Base-by-base conservation (phyloP, 1,139 yeast species). In the Kluyveromyces sp. region DNA sequence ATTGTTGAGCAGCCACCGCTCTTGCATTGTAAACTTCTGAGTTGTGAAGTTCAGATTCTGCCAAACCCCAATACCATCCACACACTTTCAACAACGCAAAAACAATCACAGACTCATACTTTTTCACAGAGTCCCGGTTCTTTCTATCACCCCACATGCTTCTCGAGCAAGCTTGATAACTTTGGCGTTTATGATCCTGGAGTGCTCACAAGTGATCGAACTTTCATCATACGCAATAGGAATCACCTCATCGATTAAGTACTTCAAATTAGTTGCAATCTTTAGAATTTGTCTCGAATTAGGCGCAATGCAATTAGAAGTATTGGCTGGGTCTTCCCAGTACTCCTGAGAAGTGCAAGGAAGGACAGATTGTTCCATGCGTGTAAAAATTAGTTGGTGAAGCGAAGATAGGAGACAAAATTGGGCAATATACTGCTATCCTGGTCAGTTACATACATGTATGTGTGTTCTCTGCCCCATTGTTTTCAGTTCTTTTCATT, bases 81-180 rank as follows among this genome's bases (percentile, higher is more conserved):
- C 84, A 76, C n/a, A 85, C 92, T 55, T 78, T 81, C 50, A 88
- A 67, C 49, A 88, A 69, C 45, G 85, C 80, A 65, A 83, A 88
- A 1, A 85, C 72, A 45, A 87, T 63, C 28, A 78, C 72, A 0
- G 90, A 83, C 45, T 83, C 77, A 60, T 85, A 87, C 57, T 79
- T 77, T 55, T 74, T 71, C 1, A 82, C 71, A 3, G 83, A 72
- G 0, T 83, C 68, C 45, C 70, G 65, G 15, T 90, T 87, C 41
- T 74, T 66, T 3, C 87, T 85, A 48, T 74, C 73, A 25, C 96
- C 96, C 95, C 95, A 25, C 95, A 95, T 2, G 96, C 94, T 39
- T 73, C 74, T 48, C 77, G 73, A 1, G 81, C 83, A 52, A 87
- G 71, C 5, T 72, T 63, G 27, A 85, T 63, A 1, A 85, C 87